phyloP scores from a whole-genome alignment of 768 basidiomycete genomes.

The Suillus decipiens region DNA sequence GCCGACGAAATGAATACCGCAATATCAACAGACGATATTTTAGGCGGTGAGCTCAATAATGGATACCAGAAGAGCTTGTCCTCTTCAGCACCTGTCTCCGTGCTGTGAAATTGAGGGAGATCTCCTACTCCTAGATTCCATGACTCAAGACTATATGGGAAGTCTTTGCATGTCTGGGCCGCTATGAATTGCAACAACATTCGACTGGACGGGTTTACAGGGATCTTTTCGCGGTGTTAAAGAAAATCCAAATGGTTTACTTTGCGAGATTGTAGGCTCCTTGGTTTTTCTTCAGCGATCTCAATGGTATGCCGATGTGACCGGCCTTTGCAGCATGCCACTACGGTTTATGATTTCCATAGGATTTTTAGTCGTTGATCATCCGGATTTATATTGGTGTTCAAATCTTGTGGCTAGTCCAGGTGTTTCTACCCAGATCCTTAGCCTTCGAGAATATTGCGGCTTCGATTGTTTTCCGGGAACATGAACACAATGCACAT shows the following conservation, averaged over 20 bases:
- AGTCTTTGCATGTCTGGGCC: too few species aligned
- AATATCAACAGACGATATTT: neutral
- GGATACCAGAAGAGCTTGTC: neutral
- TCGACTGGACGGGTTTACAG: neutral
- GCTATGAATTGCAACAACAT: too few species aligned
- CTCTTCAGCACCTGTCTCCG: neutral
- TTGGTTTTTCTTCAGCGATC: neutral
- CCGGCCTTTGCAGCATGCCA: neutral
- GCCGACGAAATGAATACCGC: neutral
- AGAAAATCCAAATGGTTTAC: neutral
- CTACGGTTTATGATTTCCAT: neutral
- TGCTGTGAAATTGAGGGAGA: neutral
- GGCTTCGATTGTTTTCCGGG: neutral
- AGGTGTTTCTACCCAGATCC: neutral
- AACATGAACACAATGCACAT: neutral
- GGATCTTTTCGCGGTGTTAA: neutral
- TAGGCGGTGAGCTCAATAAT: too few species aligned
- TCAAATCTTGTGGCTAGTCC: neutral
- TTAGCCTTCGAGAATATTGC: neutral
- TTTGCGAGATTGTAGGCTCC: neutral
- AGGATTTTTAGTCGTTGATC: neutral
- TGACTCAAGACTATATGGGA: too few species aligned
- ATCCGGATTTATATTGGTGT: neutral
- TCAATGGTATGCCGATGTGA: neutral
- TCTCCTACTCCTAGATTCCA: too few species aligned